Percentiles rank a stretch among this genome's conserved stretches.
Conservation (phyloP, 2,329 filamentous ascomycete species). For the Claviceps maximensis region DNA sequence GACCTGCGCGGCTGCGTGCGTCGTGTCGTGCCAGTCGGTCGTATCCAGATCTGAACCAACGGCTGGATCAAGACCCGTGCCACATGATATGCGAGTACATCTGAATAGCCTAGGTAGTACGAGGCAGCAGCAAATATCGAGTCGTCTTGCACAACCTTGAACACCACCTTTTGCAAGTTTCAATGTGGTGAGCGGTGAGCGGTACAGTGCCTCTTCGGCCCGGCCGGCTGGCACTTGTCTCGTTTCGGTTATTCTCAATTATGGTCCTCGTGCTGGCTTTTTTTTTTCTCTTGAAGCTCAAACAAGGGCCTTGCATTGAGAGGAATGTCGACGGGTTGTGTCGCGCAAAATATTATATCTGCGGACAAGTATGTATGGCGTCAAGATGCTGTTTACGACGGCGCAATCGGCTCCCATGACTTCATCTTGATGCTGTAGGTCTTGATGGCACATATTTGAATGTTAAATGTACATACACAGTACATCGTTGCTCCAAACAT, state of each 20-base stretch:
- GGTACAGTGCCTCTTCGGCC: background rate
- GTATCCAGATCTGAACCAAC: slow-evolving; percentile 1
- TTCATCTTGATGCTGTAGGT: background rate
- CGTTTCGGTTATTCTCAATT: background rate
- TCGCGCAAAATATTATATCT: background rate
- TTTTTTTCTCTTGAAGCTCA: background rate
- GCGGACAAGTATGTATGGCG: background rate
- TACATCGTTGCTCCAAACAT: background rate
- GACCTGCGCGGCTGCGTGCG: slow-evolving; percentile 1
- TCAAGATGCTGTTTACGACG: background rate
- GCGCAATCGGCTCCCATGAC: background rate
- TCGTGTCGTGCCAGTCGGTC: background rate
- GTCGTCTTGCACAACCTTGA: background rate
- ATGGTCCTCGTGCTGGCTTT: background rate
- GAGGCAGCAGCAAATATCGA: background rate
- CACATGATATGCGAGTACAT: background rate
- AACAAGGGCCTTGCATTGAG: background rate
- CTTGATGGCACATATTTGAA: background rate
- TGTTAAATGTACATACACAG: no score
- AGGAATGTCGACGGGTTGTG: background rate
- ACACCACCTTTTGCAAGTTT: background rate
- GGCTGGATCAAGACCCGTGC: background rate
- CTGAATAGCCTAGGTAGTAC: background rate
- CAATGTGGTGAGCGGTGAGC: background rate
- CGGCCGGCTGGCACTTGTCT: background rate